Conservation (phyloP, 2,329 filamentous ascomycete species). For the Aureobasidium sp. region DNA sequence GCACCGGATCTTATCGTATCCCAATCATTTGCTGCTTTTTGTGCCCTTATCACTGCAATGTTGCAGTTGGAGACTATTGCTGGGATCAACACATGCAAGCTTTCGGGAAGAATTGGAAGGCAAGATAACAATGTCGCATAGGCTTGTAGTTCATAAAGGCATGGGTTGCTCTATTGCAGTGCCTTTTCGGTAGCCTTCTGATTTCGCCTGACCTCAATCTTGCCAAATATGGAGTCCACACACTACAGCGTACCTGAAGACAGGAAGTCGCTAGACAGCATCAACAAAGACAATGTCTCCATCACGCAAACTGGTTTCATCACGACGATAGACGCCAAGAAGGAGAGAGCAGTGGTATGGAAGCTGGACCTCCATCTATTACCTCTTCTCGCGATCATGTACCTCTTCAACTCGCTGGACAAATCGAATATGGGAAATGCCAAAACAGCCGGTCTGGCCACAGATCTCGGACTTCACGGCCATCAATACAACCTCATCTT, state of each 20-base stretch:
- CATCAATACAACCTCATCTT: conserved; percentile 65
- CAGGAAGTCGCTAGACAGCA: not conserved
- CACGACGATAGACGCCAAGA: conserved; percentile 36
- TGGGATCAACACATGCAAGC: not conserved
- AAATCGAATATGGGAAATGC: conserved; percentile 39
- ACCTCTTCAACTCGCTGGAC: conserved; percentile 49
- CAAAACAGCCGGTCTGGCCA: conserved; percentile 40
- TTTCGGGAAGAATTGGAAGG: not conserved
- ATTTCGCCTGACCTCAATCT: not conserved
- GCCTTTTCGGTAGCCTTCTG: not conserved
- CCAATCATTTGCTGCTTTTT: conserved; percentile 6
- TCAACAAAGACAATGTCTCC: conserved; percentile 10
- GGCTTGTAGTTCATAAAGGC: not conserved
- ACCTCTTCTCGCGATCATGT: conserved; percentile 55
- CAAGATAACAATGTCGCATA: not conserved
- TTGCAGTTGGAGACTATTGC: not conserved
- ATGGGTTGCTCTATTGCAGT: not conserved
- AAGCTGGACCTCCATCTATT: conserved; percentile 51
- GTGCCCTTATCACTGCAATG: not conserved
- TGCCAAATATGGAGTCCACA: not conserved
- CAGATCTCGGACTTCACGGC: conserved; percentile 52
- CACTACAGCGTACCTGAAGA: not conserved
- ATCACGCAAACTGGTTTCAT: conserved; percentile 9
- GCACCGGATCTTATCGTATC: not conserved
- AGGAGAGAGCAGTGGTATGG: conserved; percentile 44